Evolutionary conservation across 805 yeast species (phyloP).

Genomic region (Candida lessepsii): DNA sequence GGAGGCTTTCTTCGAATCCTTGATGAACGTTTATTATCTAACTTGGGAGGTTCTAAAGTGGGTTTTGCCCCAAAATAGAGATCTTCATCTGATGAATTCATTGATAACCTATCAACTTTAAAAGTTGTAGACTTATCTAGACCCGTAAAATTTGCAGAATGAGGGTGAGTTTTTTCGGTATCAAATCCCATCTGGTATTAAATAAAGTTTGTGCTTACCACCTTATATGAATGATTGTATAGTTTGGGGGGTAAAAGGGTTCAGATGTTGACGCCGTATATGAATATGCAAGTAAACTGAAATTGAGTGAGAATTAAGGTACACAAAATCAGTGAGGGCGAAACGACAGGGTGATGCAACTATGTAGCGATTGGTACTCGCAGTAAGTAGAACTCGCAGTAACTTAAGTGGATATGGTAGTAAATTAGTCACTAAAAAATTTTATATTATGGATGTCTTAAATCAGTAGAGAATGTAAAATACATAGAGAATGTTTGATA

Average conservation of each 20-base stretch:
- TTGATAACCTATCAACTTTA: conserved; percentile 4
- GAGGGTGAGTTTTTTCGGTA: not conserved
- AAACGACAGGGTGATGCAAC: no score
- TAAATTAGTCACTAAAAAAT: no score
- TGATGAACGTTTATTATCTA: not conserved
- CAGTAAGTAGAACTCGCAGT: no score
- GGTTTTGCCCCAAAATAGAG: no score
- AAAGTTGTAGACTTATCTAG: conserved; percentile 5
- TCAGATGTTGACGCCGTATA: not conserved
- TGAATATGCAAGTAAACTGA: not conserved
- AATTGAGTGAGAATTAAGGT: conserved; percentile 1
- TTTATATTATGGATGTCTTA: no score
- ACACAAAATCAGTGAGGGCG: no score
- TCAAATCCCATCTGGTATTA: not conserved
- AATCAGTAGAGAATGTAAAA: no score
- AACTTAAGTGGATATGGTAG: no score
- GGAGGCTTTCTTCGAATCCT: conserved; percentile 12
- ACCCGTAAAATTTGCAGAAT: conserved; percentile 5
- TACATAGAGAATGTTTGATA: no score
- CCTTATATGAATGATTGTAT: not conserved
- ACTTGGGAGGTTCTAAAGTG: no score
- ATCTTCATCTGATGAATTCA: conserved; percentile 5
- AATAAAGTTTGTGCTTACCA: not conserved
- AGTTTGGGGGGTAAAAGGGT: not conserved
- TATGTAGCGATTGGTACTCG: no score